A percentile compares a stretch with the other conserved stretches of the same genome.
Evolutionary conservation across 768 basidiomycete species (phyloP).

Genomic region (Holtermanniella nyarrowii): DNA sequence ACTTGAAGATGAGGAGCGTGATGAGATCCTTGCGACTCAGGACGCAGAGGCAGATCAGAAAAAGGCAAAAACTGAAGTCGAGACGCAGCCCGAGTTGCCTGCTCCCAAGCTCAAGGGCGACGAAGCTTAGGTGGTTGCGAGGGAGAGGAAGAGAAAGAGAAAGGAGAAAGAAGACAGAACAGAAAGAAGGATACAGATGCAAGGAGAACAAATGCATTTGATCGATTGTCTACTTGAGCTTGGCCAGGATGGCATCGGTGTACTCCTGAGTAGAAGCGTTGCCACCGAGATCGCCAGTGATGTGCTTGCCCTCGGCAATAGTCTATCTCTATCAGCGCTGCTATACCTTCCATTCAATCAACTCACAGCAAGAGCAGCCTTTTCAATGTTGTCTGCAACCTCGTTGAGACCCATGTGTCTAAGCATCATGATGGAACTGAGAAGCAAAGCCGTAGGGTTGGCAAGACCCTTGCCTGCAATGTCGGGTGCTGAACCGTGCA

Average conservation of each 20-base stretch:
- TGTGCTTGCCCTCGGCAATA: slow-evolving; percentile 88
- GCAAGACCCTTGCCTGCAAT: slow-evolving; percentile 73
- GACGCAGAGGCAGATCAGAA: too few species aligned
- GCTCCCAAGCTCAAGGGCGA: neutral
- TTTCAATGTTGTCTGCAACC: slow-evolving; percentile 80
- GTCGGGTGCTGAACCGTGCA: slow-evolving; percentile 98
- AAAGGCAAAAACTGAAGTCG: too few species aligned
- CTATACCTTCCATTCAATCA: neutral
- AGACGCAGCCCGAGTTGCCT: too few species aligned
- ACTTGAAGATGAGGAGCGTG: neutral
- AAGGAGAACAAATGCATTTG: neutral
- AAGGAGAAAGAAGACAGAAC: too few species aligned
- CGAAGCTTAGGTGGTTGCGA: neutral
- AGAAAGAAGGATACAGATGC: too few species aligned
- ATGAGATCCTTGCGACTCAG: neutral
- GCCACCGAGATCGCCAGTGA: slow-evolving; percentile 93
- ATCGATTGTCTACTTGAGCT: slow-evolving; percentile 43
- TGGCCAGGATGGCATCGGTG: slow-evolving; percentile 74
- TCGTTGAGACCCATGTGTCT: slow-evolving; percentile 88
- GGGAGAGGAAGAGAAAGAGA: neutral
- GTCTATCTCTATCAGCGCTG: slow-evolving; percentile 49
- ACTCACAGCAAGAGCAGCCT: slow-evolving; percentile 75
- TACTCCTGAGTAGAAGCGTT: slow-evolving; percentile 82
- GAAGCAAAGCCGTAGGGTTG: slow-evolving; percentile 95
- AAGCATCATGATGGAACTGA: slow-evolving; percentile 97